Conservation (phyloP, 1,139 yeast genomes). For the Taiozyma sp. region DNA sequence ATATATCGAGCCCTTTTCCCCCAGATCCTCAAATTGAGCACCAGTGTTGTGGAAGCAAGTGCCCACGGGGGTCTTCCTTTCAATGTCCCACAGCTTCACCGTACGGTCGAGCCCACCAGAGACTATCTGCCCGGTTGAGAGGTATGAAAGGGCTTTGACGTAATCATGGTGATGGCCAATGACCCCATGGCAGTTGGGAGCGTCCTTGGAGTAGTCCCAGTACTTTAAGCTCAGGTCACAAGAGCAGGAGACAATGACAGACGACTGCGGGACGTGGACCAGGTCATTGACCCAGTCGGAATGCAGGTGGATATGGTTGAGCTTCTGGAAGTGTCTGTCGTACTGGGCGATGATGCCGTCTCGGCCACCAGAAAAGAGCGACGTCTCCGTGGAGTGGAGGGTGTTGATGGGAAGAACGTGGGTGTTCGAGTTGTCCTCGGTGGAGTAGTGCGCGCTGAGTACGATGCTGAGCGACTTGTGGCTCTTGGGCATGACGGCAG, state of each 20-base stretch:
- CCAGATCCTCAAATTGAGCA: neutral
- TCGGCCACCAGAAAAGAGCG: constrained; percentile 73
- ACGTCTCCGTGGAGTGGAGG: constrained; percentile 22
- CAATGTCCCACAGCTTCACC: constrained; percentile 64
- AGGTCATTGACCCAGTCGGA: constrained; percentile 92
- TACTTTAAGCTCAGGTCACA: constrained; percentile 79
- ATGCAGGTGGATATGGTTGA: constrained; percentile 44
- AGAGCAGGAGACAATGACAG: constrained; percentile 64
- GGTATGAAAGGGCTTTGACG: constrained; percentile 48
- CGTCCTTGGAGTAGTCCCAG: constrained; percentile 42
- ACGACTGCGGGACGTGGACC: constrained; percentile 43
- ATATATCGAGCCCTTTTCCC: constrained; percentile 50
- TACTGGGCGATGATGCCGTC: constrained; percentile 70
- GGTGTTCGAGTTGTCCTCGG: neutral
- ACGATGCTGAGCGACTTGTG: constrained; percentile 20
- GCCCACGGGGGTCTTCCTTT: constrained; percentile 20
- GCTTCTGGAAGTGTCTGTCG: constrained; percentile 4
- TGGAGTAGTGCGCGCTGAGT: constrained; percentile 20
- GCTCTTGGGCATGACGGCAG: neutral
- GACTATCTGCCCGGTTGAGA: constrained; percentile 36
- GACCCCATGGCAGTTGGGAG: constrained; percentile 31
- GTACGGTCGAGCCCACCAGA: constrained; percentile 82
- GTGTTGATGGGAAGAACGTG: constrained; percentile 28
- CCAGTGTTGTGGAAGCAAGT: neutral
- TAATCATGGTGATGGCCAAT: constrained; percentile 87